Conservation (phyloP, 2,329 filamentous ascomycete genomes). For the Phaeosphaeriaceae sp. region DNA sequence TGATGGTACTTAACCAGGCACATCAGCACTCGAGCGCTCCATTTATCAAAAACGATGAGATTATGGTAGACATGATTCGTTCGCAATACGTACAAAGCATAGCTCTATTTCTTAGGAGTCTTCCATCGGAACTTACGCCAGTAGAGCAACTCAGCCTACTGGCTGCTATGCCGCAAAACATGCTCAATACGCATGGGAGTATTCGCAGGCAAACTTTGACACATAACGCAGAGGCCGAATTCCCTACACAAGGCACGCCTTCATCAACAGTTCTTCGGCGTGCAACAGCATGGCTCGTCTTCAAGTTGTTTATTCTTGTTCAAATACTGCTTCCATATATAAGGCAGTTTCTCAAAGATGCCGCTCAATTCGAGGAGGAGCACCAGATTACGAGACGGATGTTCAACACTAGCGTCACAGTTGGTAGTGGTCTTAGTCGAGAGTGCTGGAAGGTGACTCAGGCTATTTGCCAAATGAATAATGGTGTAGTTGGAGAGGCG, state of each 20-base stretch:
- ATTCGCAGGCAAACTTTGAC: constrained; percentile 8
- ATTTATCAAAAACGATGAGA: constrained; percentile 34
- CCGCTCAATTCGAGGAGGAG: constrained; percentile 69
- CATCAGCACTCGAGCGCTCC: constrained; percentile 52
- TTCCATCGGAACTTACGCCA: constrained; percentile 63
- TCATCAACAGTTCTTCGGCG: constrained; percentile 63
- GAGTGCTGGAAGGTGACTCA: constrained; percentile 60
- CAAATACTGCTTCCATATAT: constrained; percentile 69
- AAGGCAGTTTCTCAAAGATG: constrained; percentile 59
- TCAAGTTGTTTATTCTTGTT: constrained; percentile 65
- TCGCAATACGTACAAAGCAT: constrained; percentile 69
- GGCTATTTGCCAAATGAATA: constrained; percentile 65
- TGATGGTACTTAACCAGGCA: constrained; percentile 55
- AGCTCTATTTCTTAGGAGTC: constrained; percentile 67
- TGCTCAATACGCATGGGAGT: constrained; percentile 21
- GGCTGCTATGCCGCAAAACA: constrained; percentile 55
- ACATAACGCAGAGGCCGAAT: background rate
- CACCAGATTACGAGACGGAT: constrained; percentile 69
- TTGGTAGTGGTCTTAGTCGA: constrained; percentile 62
- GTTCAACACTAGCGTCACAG: constrained; percentile 58
- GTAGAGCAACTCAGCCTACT: constrained; percentile 62
- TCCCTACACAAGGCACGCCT: constrained; percentile 6
- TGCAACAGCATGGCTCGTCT: constrained; percentile 61
- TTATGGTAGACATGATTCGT: constrained; percentile 58
- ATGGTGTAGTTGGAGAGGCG: constrained; percentile 67